Base-by-base conservation (phyloP, 2,329 filamentous ascomycete species). In the Trichophyton equinum region DNA sequence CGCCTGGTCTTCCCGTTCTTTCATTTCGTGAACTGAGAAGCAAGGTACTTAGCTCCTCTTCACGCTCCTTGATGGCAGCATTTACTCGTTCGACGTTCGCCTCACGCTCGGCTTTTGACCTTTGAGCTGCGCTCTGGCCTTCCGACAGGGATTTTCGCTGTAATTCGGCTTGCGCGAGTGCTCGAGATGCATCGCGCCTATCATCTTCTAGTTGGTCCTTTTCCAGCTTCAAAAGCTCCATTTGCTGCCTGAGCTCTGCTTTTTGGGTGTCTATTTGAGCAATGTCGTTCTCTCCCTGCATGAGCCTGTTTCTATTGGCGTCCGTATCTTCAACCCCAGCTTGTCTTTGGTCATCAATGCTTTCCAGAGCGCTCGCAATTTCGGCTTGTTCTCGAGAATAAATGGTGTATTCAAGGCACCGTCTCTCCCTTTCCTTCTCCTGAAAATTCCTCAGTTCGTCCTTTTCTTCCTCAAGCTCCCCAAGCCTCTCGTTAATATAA, bases 391-490 rank as follows among this genome's bases (percentile, higher is more conserved):
- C 90, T 64, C 89, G 86, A 67, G 94, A 86, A 74, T 96, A 91
- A 68, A 96, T 91, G 0, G 91, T 94, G 71, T 97, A 97, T 73
- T 97, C 90, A 53, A 99, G 80, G 71, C 91, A 96, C 65, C 91
- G 82, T 62, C 91, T 85, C 73, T 99, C 91, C 62, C 88, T 85
- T 68, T 99, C 94, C 72, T 95, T 96, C 63, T 96, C 91, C 73
- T 97, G 94, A 71, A 91, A 99, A 6, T 86, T 91, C 53, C 91
- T 85, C 44, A 99, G 79, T 73, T 99, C 95, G 69, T 96, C 91
- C 73, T 97, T 97, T 74, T 99, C 94, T 71, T 96, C 91, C 73
- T 99, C 94, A 0, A 99, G 80, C 73, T 99, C 94, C 44, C 79
- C 81, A 60, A 99, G 79, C 59, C 94, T 85, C 69, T 95, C 89